A percentile compares a stretch with the other conserved stretches of the same genome.
phyloP scores from a whole-genome alignment of 345 rosid genomes.

The Dovyalis caffra region DNA sequence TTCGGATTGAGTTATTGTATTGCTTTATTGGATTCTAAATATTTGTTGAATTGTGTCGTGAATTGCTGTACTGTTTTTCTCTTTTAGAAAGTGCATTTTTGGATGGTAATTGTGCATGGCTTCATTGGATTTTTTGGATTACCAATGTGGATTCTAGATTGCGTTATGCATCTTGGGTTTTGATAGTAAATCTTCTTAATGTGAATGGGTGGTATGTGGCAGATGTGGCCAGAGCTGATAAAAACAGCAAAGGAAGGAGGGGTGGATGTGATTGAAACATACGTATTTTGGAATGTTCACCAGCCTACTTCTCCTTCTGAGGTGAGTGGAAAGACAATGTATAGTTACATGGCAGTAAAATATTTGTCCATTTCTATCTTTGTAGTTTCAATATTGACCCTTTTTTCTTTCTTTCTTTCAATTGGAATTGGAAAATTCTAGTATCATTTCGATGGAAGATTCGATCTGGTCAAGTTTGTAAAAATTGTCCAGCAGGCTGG shows the following conservation, averaged over 20 bases:
- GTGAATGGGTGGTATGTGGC: conserved; percentile 15
- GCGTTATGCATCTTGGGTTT: not conserved
- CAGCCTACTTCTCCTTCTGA: conserved; percentile 63
- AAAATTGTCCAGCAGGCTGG: conserved; percentile 83
- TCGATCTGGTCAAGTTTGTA: conserved; percentile 82
- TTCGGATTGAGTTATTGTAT: not conserved
- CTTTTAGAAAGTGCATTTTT: no score
- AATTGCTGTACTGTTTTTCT: no score
- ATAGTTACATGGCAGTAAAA: not conserved
- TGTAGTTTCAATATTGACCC: not conserved
- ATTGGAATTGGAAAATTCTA: conserved; percentile 23
- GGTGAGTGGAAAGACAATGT: conserved; percentile 34
- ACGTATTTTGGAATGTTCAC: conserved; percentile 96
- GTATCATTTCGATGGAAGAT: conserved; percentile 83
- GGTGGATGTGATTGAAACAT: conserved; percentile 69
- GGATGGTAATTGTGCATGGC: no score
- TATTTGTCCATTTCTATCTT: not conserved
- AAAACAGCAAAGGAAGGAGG: conserved; percentile 93
- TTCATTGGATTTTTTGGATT: not conserved
- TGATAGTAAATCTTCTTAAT: not conserved
- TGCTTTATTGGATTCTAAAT: not conserved
- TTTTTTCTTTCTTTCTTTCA: not conserved
- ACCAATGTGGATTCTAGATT: not conserved
- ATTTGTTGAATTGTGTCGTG: not conserved
- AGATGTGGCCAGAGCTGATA: conserved; percentile 96